Percentiles rank a stretch among this genome's conserved stretches.
phyloP scores from a whole-genome alignment of 1,284 basidiomycete species.

The Sporisorium iseilematis-ciliati region DNA sequence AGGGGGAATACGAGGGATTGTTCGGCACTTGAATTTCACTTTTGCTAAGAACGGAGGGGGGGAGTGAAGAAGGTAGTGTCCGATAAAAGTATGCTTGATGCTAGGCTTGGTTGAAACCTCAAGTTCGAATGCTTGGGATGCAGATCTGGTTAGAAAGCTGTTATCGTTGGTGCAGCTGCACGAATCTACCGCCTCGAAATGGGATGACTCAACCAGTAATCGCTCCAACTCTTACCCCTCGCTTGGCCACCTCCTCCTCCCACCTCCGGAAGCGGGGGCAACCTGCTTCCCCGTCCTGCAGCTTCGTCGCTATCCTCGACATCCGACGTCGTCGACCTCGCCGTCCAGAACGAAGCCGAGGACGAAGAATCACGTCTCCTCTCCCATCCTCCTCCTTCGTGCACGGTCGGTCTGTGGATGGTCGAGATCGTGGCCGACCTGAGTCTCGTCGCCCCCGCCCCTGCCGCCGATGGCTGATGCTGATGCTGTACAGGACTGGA shows the following conservation, averaged over 20 bases:
- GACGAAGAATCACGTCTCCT: not conserved
- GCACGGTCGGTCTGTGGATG: not conserved
- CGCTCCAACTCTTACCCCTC: slow-evolving; percentile 24
- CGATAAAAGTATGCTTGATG: not conserved
- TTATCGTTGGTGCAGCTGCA: not conserved
- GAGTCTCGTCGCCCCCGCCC: not conserved
- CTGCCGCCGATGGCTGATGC: not conserved
- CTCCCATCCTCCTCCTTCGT: too few species aligned
- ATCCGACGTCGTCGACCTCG: too few species aligned
- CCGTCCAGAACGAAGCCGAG: not conserved
- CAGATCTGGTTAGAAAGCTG: not conserved
- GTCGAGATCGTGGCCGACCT: slow-evolving; percentile 32
- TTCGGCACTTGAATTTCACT: too few species aligned
- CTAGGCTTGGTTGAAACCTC: not conserved
- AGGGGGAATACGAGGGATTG: too few species aligned
- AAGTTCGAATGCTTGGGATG: too few species aligned
- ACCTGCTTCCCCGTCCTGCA: not conserved
- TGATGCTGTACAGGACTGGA: slow-evolving; percentile 7
- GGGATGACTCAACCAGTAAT: slow-evolving; percentile 38
- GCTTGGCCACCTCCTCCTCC: not conserved
- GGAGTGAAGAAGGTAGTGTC: not conserved
- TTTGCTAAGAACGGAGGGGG: too few species aligned
- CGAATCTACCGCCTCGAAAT: slow-evolving; percentile 17
- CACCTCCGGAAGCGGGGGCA: slow-evolving; percentile 9
- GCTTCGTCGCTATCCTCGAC: too few species aligned